phyloP scores from a whole-genome alignment of 2,329 filamentous ascomycete genomes.

The Ophiosphaerella korrae region DNA sequence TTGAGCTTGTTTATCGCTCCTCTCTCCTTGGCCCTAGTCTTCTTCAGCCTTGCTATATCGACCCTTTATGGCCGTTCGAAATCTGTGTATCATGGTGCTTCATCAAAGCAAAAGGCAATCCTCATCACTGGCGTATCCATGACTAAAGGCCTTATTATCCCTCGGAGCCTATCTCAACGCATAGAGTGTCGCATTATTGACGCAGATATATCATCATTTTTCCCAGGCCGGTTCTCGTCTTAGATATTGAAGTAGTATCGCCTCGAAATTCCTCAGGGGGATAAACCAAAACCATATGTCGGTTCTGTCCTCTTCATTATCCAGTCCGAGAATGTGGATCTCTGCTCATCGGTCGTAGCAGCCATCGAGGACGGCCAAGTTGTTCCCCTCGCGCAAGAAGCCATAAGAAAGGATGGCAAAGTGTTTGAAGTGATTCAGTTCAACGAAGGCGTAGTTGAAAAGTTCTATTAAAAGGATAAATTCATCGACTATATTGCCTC shows the following conservation, averaged over 20 bases:
- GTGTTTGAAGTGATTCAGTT: conserved; percentile 69
- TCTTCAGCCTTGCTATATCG: conserved; percentile 33
- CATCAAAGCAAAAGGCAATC: conserved; percentile 55
- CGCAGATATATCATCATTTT: conserved; percentile 61
- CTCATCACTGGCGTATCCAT: conserved; percentile 76
- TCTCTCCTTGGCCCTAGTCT: conserved; percentile 45
- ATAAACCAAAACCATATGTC: conserved; percentile 58
- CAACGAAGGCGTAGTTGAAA: conserved; percentile 59
- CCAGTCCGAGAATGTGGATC: conserved; percentile 63
- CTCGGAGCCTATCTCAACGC: conserved; percentile 65
- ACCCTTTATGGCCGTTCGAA: conserved; percentile 8
- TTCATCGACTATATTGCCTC: conserved; percentile 66
- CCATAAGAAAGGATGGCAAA: conserved; percentile 54
- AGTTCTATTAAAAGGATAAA: conserved; percentile 67
- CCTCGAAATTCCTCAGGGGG: conserved; percentile 45
- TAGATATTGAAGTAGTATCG: conserved; percentile 62
- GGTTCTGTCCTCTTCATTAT: conserved; percentile 64
- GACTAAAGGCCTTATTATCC: conserved; percentile 70
- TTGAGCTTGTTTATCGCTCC: conserved; percentile 56
- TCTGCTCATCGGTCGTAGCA: conserved; percentile 72
- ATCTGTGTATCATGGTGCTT: conserved; percentile 15
- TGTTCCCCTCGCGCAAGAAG: conserved; percentile 56
- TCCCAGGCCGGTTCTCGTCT: conserved; percentile 60
- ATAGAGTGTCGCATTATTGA: conserved; percentile 73
- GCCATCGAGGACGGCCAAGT: conserved; percentile 70